Percentiles rank a stretch among this genome's conserved stretches.
Evolutionary conservation across 495 filamentous ascomycete genomes (phyloP).

Genomic region (Penicillium riverlandense): DNA sequence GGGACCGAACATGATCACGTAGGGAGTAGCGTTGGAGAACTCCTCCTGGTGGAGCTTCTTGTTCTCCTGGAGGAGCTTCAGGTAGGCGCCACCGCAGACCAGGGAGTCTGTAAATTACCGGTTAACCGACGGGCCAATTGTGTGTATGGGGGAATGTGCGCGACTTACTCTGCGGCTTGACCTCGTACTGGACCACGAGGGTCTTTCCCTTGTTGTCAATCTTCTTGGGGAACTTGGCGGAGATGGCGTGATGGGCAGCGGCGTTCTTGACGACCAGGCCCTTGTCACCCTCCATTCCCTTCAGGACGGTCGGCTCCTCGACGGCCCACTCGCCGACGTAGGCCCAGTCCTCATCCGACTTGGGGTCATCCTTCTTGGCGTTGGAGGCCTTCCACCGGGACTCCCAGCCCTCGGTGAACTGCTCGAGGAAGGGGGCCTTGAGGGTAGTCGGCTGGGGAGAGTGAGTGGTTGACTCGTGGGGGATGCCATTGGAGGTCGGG

Average conservation of each 20-base stretch:
- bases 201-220: slow-evolving; percentile 96
- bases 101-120: slow-evolving; percentile 59
- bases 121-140: not conserved
- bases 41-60: slow-evolving; percentile 94
- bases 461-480: slow-evolving; percentile 2
- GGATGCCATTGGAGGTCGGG: slow-evolving; percentile 1
- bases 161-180: slow-evolving; percentile 92
- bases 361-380: slow-evolving; percentile 91
- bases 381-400: slow-evolving; percentile 85
- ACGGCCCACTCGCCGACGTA: slow-evolving; percentile 96
- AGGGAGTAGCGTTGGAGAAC: slow-evolving; percentile 95
- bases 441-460: slow-evolving; percentile 65
- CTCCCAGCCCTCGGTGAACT: slow-evolving; percentile 96
- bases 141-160: not conserved
- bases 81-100: slow-evolving; percentile 97
- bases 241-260: slow-evolving; percentile 98
- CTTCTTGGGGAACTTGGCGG: slow-evolving; percentile 94
- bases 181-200: slow-evolving; percentile 97
- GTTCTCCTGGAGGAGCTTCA: slow-evolving; percentile 98
- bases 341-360: slow-evolving; percentile 89
- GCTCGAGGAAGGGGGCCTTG: slow-evolving; percentile 94
- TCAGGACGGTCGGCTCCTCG: slow-evolving; percentile 87
- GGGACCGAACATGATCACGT: slow-evolving; percentile 99
- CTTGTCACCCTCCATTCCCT: slow-evolving; percentile 93
- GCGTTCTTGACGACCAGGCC: slow-evolving; percentile 95